Evolutionary conservation across 1,284 basidiomycete species (phyloP).

Genomic region (Rhodotorula sp.): DNA sequence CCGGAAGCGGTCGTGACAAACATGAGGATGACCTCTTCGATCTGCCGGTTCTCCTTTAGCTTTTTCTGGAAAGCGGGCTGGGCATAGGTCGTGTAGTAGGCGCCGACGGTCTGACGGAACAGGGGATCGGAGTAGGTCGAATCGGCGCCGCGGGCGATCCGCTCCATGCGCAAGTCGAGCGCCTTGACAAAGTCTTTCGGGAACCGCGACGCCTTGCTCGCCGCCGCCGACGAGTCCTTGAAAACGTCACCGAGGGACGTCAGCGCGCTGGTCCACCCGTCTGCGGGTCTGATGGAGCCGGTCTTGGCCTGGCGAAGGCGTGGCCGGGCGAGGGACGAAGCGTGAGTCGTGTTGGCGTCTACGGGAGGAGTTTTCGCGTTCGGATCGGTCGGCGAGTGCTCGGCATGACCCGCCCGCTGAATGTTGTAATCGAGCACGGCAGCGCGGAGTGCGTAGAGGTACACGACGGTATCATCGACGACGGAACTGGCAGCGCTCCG

Average conservation of each 20-base stretch:
- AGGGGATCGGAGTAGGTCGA: constrained; percentile 78
- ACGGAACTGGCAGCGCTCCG: constrained; percentile 5
- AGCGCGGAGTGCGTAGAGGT: constrained; percentile 37
- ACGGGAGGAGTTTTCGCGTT: constrained; percentile 4
- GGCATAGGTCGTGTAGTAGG: constrained; percentile 72
- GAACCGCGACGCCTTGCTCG: constrained; percentile 70
- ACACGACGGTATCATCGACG: constrained; percentile 39
- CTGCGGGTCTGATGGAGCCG: constrained; percentile 23
- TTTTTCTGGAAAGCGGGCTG: constrained; percentile 78
- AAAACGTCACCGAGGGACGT: constrained; percentile 79
- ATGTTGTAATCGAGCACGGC: constrained; percentile 36
- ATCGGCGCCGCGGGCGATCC: constrained; percentile 88
- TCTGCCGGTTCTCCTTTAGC: constrained; percentile 92
- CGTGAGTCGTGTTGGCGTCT: constrained; percentile 13
- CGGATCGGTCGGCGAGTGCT: background rate
- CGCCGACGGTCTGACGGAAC: constrained; percentile 79
- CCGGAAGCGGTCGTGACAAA: constrained; percentile 87
- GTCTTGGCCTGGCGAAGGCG: constrained; percentile 10
- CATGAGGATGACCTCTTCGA: constrained; percentile 93
- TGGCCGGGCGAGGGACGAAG: constrained; percentile 17
- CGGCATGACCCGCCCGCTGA: constrained; percentile 1
- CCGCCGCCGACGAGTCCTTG: constrained; percentile 22
- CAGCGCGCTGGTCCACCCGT: constrained; percentile 47
- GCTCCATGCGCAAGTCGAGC: constrained; percentile 77
- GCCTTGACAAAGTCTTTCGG: constrained; percentile 88